Evolutionary conservation across 2,329 filamentous ascomycete species (phyloP), one percentile per base, ranked within the genome.

Genomic region (Onygena corvina): DNA sequence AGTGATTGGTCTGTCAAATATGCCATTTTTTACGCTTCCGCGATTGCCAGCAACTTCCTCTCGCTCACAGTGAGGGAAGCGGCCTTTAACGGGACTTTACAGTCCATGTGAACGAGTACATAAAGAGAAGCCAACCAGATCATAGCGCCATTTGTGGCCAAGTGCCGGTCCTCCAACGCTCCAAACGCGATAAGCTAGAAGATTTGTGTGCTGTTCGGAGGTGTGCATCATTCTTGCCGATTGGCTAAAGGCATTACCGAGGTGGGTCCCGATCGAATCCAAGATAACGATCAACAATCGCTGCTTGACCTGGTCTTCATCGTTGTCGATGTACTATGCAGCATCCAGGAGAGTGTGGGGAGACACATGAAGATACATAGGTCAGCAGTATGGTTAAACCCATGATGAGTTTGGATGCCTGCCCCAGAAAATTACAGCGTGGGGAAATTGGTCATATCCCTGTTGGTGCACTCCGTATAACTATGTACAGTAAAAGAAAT

Each of bases 91-190:
- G 12, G 16, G 11, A 14, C 36, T 40, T 40, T 18, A 21, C 36
- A 23, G 36, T 23, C 36, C 20, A 40, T 40, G 36, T 12, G 36
- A 40, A 40, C 36, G 25, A 12, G 36, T 40, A 21, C 36, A 40
- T 40, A n/a, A n/a, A n/a, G 36, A 8, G 20, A 40, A 40, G 18
- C 36, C 36, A 40, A 40, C 18, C 20, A 14, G 36, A 23, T 18
- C n/a, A n/a, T 23, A 21, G 36, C 7, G 8, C 25, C 36, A 29
- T 5, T 29, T 5, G 27, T 5, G n/a, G 34, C 7, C n/a, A 2
- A 8, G 11, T 40, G 36, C 36, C 20, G 36, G 36, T 23, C 18
- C 8, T 40, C 20, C 25, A 23, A 40, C 36, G 36, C 36, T 23
- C 36, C 36, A 40, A 40, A 40, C 36, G 36, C 36, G 36, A 40